Evolutionary conservation across 1,284 basidiomycete genomes (phyloP).

Genomic region (Cryptococcus wingfieldii): DNA sequence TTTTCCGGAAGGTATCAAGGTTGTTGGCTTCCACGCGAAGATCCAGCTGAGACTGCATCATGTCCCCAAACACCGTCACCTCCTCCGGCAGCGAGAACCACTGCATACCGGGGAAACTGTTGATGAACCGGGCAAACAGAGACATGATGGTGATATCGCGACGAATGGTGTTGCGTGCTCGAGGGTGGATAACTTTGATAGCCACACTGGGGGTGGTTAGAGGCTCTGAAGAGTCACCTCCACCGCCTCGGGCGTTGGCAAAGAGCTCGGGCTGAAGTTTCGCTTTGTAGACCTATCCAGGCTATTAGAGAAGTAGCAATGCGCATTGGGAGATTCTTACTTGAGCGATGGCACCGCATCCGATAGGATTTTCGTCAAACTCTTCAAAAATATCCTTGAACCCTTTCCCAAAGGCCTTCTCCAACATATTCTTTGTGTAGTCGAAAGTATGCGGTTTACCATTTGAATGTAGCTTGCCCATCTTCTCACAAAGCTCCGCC

Average conservation of each 20-base stretch:
- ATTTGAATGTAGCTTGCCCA: conserved; percentile 85
- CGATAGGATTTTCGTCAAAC: conserved; percentile 82
- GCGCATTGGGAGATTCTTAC: conserved; percentile 50
- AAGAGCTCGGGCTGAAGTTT: conserved; percentile 20
- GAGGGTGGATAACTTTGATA: conserved; percentile 92
- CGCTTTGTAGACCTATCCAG: conserved; percentile 24
- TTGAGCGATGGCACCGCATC: conserved; percentile 97
- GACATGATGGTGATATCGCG: conserved; percentile 88
- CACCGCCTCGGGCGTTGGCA: conserved; percentile 1
- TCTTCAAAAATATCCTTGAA: conserved; percentile 90
- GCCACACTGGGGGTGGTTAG: conserved; percentile 67
- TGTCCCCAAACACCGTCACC: conserved; percentile 87
- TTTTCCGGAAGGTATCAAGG: conserved; percentile 75
- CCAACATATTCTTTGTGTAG: conserved; percentile 79
- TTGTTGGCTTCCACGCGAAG: conserved; percentile 87
- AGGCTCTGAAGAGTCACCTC: conserved; percentile 43
- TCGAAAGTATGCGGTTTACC: conserved; percentile 75
- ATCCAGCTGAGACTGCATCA: conserved; percentile 97
- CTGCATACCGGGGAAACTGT: conserved; percentile 83
- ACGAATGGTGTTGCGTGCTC: conserved; percentile 71
- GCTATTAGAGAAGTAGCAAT: background rate
- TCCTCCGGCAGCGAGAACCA: conserved; percentile 97
- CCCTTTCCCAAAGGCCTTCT: conserved; percentile 72
- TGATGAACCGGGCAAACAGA: conserved; percentile 79
- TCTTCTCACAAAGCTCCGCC: conserved; percentile 75